Evolutionary conservation across 2,329 filamentous ascomycete genomes (phyloP), one percentile per base, ranked within the genome.

Genomic region (Coniochaeta sp.): DNA sequence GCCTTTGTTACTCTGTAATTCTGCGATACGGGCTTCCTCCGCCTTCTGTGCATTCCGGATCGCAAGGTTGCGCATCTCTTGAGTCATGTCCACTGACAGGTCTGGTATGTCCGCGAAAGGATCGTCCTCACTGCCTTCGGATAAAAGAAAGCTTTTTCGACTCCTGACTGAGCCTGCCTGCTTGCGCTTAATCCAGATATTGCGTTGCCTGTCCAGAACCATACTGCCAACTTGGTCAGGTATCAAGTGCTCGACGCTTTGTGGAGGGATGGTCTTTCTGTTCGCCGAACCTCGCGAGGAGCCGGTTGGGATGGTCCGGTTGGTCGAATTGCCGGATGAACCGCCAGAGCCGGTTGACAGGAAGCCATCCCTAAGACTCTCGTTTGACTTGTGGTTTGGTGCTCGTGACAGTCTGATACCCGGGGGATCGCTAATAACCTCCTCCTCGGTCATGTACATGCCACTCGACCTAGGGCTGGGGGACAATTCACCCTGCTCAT

Each of bases 41-140:
- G 58, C 55, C 49, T 62, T 70, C 51, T 70, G 67, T 5, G 66
- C 67, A 4, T 69, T 64, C 4, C 66, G 66, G 7, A 76, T 65
- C 48, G 67, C 68, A 10, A 85, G 66, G 53, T 81, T 76, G 52
- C 76, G 72, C 66, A 85, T 73, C 67, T 96, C 92, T 60, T 84
- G 81, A 1, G 82, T 79, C 59, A 91, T 84, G 64, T 97, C 91
- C 14, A 97, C 90, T n/a, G 88, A 89, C 38, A 99, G 74, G 67
- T 99, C 94, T 0, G 94, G 89, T 53, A 99, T 97, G 61, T 89
- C 90, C 16, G 82, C 83, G 63, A 99, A 96, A 0, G 91, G 91
- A 63, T 99, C 94, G 22, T 95, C 90, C 56, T 96, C 90, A 61
- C 87, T 95, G 51, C 81, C 81, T 54, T 84, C 84, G 1, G 74